Evolutionary conservation across 1,139 yeast genomes (phyloP).

Genomic region (Candida sanyaensis): DNA sequence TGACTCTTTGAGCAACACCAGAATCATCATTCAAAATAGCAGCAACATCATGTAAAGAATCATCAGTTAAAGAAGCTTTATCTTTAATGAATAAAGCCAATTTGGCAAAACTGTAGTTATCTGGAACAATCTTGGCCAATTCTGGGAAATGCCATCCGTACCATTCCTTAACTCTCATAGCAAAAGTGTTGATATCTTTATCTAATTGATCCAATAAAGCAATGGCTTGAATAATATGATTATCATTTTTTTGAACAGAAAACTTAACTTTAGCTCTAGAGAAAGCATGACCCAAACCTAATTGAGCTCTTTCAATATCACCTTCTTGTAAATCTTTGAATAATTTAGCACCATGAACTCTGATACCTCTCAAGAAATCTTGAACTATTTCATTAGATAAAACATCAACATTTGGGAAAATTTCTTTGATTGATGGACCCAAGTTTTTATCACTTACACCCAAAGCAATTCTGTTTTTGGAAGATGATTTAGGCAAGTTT

Average conservation of each 20-base stretch:
- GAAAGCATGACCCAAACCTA: slow-evolving; percentile 98
- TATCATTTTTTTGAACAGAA: slow-evolving; percentile 96
- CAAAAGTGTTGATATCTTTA: slow-evolving; percentile 95
- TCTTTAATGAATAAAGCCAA: slow-evolving; percentile 83
- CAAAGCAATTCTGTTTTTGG: slow-evolving; percentile 64
- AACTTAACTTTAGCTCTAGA: slow-evolving; percentile 99
- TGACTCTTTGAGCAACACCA: slow-evolving; percentile 87
- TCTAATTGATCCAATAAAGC: slow-evolving; percentile 95
- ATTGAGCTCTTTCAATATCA: slow-evolving; percentile 96
- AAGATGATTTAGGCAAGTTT: slow-evolving; percentile 84
- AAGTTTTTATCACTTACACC: slow-evolving; percentile 95
- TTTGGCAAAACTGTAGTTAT: slow-evolving; percentile 85
- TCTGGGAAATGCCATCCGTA: slow-evolving; percentile 99
- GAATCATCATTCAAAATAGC: slow-evolving; percentile 91
- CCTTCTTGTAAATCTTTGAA: slow-evolving; percentile 92
- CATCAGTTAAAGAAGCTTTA: slow-evolving; percentile 81
- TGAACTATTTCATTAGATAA: slow-evolving; percentile 89
- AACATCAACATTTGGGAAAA: slow-evolving; percentile 86
- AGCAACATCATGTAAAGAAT: slow-evolving; percentile 85
- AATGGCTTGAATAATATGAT: slow-evolving; percentile 98
- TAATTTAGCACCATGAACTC: slow-evolving; percentile 86
- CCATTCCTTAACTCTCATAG: slow-evolving; percentile 99
- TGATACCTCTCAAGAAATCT: slow-evolving; percentile 92
- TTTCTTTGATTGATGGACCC: slow-evolving; percentile 95
- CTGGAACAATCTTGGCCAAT: slow-evolving; percentile 94